Evolutionary conservation across 2,329 filamentous ascomycete species (phyloP).

Genomic region (Aureobasidium pullulans): DNA sequence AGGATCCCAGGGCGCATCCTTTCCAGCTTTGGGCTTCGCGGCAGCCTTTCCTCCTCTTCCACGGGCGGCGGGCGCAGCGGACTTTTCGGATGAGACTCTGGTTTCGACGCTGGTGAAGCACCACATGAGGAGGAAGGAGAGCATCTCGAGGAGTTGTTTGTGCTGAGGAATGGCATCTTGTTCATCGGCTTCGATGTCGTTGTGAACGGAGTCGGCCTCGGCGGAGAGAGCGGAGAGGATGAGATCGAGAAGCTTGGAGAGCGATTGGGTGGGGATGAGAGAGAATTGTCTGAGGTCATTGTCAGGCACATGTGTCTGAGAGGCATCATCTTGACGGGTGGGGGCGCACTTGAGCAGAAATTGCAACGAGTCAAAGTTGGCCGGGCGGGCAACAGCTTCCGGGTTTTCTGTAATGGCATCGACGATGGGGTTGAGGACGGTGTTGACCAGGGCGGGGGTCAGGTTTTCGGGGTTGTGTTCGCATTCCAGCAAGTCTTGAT

Average conservation of each 20-base stretch:
- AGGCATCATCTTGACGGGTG: constrained; percentile 31
- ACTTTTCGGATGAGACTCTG: constrained; percentile 78
- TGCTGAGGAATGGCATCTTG: constrained; percentile 74
- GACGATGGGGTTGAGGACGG: constrained; percentile 81
- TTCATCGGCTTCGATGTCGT: constrained; percentile 85
- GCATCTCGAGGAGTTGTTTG: constrained; percentile 87
- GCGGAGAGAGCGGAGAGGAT: constrained; percentile 64
- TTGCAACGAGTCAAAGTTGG: constrained; percentile 85
- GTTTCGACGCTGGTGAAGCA: constrained; percentile 89
- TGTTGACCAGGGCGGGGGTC: constrained; percentile 71
- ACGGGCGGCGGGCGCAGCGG: constrained; percentile 61
- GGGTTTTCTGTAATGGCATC: constrained; percentile 88
- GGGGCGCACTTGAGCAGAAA: constrained; percentile 87
- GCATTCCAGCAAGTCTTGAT: constrained; percentile 76
- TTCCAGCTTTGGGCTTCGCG: constrained; percentile 60
- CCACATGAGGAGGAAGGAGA: constrained; percentile 92
- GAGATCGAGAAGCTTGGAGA: constrained; percentile 89
- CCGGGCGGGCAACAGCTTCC: constrained; percentile 72
- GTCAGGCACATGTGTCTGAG: constrained; percentile 38
- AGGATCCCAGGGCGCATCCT: constrained; percentile 82
- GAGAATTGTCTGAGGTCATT: constrained; percentile 74
- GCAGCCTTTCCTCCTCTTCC: constrained; percentile 68
- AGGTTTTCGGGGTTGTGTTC: constrained; percentile 85
- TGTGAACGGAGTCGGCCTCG: constrained; percentile 76
- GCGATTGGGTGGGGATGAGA: constrained; percentile 67